These are phyloP conservation scores for Exophiala mesophila DNA, from an alignment of 2,329 filamentous ascomycete species.

Conservation along the genomic window DNA sequence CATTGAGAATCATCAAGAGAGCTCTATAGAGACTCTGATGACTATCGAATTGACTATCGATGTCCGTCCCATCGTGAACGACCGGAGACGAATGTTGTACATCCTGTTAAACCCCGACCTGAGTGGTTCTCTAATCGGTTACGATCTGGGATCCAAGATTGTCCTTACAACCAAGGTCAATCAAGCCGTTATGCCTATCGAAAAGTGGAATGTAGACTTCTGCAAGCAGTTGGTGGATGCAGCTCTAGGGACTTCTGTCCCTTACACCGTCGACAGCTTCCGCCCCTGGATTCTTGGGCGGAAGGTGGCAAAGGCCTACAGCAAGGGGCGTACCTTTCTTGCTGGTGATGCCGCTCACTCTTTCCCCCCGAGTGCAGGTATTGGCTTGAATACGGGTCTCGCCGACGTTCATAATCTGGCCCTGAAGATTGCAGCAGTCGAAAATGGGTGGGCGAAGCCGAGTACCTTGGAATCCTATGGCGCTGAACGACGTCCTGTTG, in stretches of 20 bases:
- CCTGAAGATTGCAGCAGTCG: constrained; percentile 40
- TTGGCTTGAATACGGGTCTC: constrained; percentile 34
- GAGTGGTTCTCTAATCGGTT: constrained; percentile 28
- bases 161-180: constrained; percentile 25
- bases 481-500: constrained; percentile 36
- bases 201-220: constrained; percentile 22
- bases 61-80: constrained; percentile 27
- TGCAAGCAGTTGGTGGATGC: constrained; percentile 27
- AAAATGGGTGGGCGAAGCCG: constrained; percentile 23
- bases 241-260: constrained; percentile 24
- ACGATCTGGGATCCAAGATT: constrained; percentile 29
- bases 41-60: constrained; percentile 36
- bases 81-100: constrained; percentile 33
- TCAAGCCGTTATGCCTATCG: constrained; percentile 15
- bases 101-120: constrained; percentile 27
- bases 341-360: constrained; percentile 33
- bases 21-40: constrained; percentile 31
- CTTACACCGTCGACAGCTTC: constrained; percentile 33
- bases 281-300: constrained; percentile 33
- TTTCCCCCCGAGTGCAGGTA: constrained; percentile 30
- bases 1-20: constrained; percentile 29
- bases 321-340: constrained; percentile 32
- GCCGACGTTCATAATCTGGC: constrained; percentile 40
- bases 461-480: constrained; percentile 37
- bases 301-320: constrained; percentile 27